Conservation (phyloP, 192 early-diverging fungal species). For the Spizellomyces sp. region DNA sequence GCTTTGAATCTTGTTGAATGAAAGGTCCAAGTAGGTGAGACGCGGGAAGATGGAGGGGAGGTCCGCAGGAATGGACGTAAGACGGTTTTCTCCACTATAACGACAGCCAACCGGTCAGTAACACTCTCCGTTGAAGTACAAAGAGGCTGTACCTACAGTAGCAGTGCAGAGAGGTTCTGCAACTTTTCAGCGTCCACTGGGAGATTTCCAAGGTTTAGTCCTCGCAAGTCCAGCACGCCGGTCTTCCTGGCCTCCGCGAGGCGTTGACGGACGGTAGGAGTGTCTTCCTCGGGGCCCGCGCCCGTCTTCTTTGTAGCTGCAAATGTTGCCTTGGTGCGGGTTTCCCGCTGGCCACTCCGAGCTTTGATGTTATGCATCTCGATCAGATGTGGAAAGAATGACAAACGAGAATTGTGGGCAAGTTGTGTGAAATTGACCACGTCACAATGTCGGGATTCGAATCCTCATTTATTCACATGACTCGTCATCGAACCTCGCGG, state of each 20-base stretch:
- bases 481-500: too few species aligned
- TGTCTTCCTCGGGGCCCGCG: constrained; percentile 27
- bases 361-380: not conserved
- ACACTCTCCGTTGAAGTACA: not conserved
- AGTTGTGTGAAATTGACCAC: too few species aligned
- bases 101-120: not conserved
- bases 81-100: constrained; percentile 42
- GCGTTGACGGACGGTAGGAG: constrained; percentile 46
- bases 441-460: too few species aligned
- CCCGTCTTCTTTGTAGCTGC: constrained; percentile 22
- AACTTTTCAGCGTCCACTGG: constrained; percentile 43
- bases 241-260: constrained; percentile 40
- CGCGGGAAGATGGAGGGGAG: constrained; percentile 37
- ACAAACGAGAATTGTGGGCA: too few species aligned
- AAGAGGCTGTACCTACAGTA: constrained; percentile 39
- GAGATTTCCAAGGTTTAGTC: constrained; percentile 32
- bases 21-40: constrained; percentile 47
- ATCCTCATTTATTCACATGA: too few species aligned
- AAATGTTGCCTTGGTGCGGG: constrained; percentile 30
- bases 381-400: too few species aligned
- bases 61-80: constrained; percentile 39
- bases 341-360: not conserved
- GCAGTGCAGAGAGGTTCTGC: constrained; percentile 30
- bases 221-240: constrained; percentile 43
- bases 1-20: constrained; percentile 33